Evolutionary conservation across 345 rosid species (phyloP).

Genomic region (Dimocarpus longan): DNA sequence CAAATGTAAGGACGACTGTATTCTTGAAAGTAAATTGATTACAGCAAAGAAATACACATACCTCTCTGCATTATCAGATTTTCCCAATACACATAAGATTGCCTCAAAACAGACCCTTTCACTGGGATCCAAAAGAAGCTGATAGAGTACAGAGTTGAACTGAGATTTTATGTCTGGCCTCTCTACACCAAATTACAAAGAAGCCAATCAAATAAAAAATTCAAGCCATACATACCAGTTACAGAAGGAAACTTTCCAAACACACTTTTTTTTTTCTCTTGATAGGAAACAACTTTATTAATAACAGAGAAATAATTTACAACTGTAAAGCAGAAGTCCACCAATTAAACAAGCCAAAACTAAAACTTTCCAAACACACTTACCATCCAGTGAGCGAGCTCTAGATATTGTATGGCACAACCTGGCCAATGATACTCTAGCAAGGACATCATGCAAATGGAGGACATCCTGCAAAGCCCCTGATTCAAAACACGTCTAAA

Average conservation of each 20-base stretch:
- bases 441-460: constrained; percentile 98
- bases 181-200: constrained; percentile 49
- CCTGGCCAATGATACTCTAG: constrained; percentile 94
- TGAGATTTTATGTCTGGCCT: constrained; percentile 94
- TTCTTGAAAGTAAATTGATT: not conserved
- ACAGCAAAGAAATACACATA: constrained; percentile 27
- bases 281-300: too few species aligned
- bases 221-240: constrained; percentile 15
- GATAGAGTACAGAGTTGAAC: constrained; percentile 92
- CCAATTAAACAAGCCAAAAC: too few species aligned
- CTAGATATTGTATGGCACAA: constrained; percentile 85
- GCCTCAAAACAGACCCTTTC: constrained; percentile 99
- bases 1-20: constrained; percentile 10
- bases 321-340: too few species aligned
- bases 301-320: too few species aligned
- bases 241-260: constrained; percentile 23
- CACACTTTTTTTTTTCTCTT: constrained; percentile 18
- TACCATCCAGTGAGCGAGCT: constrained; percentile 97
- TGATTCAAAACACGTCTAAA: constrained; percentile 40
- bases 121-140: constrained; percentile 95
- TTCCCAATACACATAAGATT: constrained; percentile 87
- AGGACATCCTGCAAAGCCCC: constrained; percentile 99
- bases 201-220: constrained; percentile 26
- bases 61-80: constrained; percentile 79
- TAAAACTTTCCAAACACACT: constrained; percentile 24